These are phyloP conservation scores for Moniliella sp. DNA, from an alignment of 1,284 basidiomycete species.

Conservation along the genomic window DNA sequence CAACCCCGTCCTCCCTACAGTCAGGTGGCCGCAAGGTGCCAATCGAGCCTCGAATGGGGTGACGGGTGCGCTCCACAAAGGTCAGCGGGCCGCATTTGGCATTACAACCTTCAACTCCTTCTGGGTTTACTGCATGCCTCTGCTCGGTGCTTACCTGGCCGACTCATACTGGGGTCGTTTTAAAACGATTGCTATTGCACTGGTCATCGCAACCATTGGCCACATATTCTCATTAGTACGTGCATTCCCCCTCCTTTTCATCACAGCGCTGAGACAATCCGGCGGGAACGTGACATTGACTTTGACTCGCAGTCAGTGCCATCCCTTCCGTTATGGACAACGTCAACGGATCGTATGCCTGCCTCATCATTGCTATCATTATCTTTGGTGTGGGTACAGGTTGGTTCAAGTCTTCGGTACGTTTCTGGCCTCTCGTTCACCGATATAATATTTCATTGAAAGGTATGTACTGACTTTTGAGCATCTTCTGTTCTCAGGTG, in stretches of 20 bases:
- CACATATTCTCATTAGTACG: no score
- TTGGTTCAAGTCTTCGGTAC: conserved; percentile 46
- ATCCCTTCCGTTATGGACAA: conserved; percentile 46
- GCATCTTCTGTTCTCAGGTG: no score
- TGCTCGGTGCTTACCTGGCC: conserved; percentile 33
- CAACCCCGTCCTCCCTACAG: conserved; percentile 12
- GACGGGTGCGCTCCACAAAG: conserved; percentile 22
- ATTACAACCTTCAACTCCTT: conserved; percentile 29
- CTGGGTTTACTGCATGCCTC: conserved; percentile 23
- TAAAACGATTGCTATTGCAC: conserved; percentile 36
- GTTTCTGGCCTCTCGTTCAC: no score
- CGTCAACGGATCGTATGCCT: conserved; percentile 41
- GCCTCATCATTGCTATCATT: conserved; percentile 39
- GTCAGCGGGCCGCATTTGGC: conserved; percentile 25
- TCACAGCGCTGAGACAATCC: no score
- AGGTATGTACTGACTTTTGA: no score
- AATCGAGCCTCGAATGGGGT: conserved; percentile 5
- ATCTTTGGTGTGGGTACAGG: conserved; percentile 44
- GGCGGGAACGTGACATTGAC: no score
- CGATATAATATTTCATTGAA: no score
- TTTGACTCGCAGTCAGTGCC: conserved; percentile 51
- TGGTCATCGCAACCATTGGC: conserved; percentile 35
- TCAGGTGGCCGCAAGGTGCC: conserved; percentile 13
- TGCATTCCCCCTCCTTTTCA: no score
- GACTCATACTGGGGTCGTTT: conserved; percentile 37